These are phyloP conservation scores for Tricholoma hemisulphureum DNA, from an alignment of 768 basidiomycete species.

Conservation along the genomic window DNA sequence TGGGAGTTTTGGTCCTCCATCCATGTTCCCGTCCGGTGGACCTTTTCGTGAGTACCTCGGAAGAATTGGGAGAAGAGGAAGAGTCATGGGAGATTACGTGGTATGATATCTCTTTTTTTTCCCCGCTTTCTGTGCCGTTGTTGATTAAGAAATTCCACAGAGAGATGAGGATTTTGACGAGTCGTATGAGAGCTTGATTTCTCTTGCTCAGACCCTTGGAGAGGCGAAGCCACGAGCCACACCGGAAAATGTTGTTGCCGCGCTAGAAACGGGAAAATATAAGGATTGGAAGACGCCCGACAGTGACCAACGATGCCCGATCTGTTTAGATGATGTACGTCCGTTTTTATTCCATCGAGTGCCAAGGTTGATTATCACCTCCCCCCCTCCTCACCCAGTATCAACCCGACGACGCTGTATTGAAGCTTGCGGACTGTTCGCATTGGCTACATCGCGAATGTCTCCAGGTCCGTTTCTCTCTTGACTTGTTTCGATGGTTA, in stretches of 20 bases:
- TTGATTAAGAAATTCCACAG: conserved; percentile 32
- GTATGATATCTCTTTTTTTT: conserved; percentile 34
- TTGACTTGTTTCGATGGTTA: neutral
- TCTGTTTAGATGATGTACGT: conserved; percentile 82
- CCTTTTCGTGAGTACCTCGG: conserved; percentile 12
- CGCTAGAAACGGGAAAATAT: conserved; percentile 59
- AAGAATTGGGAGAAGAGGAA: conserved; percentile 17
- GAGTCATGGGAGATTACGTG: conserved; percentile 47
- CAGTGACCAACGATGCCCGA: conserved; percentile 75
- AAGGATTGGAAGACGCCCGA: conserved; percentile 67
- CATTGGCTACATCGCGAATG: conserved; percentile 84
- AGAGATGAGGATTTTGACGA: conserved; percentile 75
- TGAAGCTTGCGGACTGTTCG: conserved; percentile 66
- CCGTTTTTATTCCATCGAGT: neutral
- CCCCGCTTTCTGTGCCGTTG: neutral
- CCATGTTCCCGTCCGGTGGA: neutral
- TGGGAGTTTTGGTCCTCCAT: neutral
- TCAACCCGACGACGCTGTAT: conserved; percentile 53
- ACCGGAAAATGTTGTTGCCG: conserved; percentile 56
- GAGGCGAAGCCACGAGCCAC: conserved; percentile 68
- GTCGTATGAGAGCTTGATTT: conserved; percentile 70
- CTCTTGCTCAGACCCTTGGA: conserved; percentile 57
- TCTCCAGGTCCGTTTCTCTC: conserved; percentile 52
- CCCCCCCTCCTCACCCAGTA: conserved; percentile 47
- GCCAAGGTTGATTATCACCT: conserved; percentile 8